Percentiles rank a stretch among this genome's conserved stretches.
phyloP scores from a whole-genome alignment of 2,329 filamentous ascomycete genomes.

The Penicillium vulpinum region DNA sequence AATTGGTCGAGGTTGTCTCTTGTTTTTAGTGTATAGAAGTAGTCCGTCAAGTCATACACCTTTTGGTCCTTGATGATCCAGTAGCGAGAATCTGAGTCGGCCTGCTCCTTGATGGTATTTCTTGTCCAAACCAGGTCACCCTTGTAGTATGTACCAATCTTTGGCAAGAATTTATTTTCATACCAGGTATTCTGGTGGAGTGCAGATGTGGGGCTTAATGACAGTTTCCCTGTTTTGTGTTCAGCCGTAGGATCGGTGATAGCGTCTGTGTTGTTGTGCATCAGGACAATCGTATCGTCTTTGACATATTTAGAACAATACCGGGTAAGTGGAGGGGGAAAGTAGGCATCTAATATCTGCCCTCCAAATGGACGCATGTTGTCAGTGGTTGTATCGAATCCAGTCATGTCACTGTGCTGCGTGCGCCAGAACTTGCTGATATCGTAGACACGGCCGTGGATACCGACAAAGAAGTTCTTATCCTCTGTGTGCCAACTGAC shows the following conservation, averaged over 20 bases:
- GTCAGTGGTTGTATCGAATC: constrained; percentile 58
- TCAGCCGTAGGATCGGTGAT: constrained; percentile 55
- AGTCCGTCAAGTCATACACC: constrained; percentile 89
- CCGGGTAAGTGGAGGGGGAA: constrained; percentile 71
- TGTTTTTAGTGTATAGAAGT: constrained; percentile 72
- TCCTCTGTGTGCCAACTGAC: constrained; percentile 69
- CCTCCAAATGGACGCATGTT: constrained; percentile 79
- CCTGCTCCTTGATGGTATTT: constrained; percentile 62
- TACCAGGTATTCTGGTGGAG: constrained; percentile 76
- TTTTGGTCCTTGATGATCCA: constrained; percentile 78
- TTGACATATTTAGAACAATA: constrained; percentile 74
- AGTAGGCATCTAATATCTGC: constrained; percentile 78
- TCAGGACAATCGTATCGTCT: constrained; percentile 50
- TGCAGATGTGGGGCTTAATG: constrained; percentile 57
- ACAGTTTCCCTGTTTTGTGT: constrained; percentile 69
- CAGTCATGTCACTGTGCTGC: constrained; percentile 72
- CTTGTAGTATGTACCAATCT: constrained; percentile 82
- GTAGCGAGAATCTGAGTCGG: constrained; percentile 64
- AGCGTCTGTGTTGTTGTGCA: constrained; percentile 66
- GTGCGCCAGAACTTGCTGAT: constrained; percentile 82
- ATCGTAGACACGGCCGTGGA: constrained; percentile 88
- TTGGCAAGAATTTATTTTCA: constrained; percentile 67
- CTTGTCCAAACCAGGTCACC: constrained; percentile 76
- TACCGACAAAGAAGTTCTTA: constrained; percentile 81
- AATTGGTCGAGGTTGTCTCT: constrained; percentile 59